phyloP scores from a whole-genome alignment of 805 yeast genomes.

The Spathaspora girioi region DNA sequence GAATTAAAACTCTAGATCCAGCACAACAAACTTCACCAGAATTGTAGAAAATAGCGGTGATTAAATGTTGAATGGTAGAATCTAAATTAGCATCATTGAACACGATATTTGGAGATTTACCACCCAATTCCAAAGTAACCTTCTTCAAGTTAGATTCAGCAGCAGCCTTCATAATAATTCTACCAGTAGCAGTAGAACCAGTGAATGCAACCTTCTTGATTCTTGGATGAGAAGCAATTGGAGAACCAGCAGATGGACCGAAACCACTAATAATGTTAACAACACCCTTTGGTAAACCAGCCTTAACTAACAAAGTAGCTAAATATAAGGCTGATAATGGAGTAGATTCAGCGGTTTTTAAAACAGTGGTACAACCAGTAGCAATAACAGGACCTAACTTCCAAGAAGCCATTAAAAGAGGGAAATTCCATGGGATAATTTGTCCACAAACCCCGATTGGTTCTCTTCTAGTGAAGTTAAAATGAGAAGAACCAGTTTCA shows the following conservation, averaged over 20 bases:
- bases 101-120: constrained; percentile 90
- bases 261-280: constrained; percentile 83
- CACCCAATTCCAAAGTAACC: constrained; percentile 93
- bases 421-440: constrained; percentile 97
- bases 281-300: constrained; percentile 91
- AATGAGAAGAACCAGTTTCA: constrained; percentile 70
- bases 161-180: constrained; percentile 73
- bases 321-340: constrained; percentile 84
- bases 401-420: constrained; percentile 91
- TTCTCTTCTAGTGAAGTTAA: constrained; percentile 79
- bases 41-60: constrained; percentile 84
- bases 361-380: constrained; percentile 82
- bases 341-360: constrained; percentile 90
- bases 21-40: constrained; percentile 97
- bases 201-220: constrained; percentile 92
- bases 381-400: constrained; percentile 91
- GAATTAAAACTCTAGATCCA: constrained; percentile 87
- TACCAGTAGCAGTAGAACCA: constrained; percentile 91
- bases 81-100: constrained; percentile 82
- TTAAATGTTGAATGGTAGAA: constrained; percentile 69
- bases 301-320: constrained; percentile 65
- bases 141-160: constrained; percentile 80
- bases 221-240: constrained; percentile 71
- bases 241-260: constrained; percentile 82
- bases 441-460: constrained; percentile 96